phyloP scores from a whole-genome alignment of 176 grass and related monocot species.

The Carex myosuroides region DNA sequence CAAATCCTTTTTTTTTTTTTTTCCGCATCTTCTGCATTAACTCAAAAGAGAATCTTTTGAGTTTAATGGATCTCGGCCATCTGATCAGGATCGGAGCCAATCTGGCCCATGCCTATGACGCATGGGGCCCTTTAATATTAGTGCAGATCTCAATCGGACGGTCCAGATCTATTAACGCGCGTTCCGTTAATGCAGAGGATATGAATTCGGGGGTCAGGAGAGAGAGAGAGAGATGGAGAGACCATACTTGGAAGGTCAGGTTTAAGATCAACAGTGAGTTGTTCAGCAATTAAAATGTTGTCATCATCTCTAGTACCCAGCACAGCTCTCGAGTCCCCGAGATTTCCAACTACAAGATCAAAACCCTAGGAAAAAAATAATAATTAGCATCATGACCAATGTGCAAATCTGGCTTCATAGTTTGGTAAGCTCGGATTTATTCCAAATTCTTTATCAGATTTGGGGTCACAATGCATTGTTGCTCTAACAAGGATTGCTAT shows the following conservation, averaged over 20 bases:
- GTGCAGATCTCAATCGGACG: no score
- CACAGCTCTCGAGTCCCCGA: constrained; percentile 97
- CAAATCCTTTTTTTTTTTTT: background rate
- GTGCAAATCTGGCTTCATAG: constrained; percentile 5
- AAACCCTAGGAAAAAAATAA: constrained; percentile 55
- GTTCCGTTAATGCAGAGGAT: no score
- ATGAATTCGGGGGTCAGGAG: no score
- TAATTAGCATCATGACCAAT: constrained; percentile 29
- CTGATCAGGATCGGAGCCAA: no score
- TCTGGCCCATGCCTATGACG: no score
- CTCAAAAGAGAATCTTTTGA: no score
- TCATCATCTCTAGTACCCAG: constrained; percentile 67
- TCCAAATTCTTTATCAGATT: background rate
- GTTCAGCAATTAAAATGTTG: constrained; percentile 86
- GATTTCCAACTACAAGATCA: constrained; percentile 94
- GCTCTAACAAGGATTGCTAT: constrained; percentile 10
- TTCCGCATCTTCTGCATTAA: no score
- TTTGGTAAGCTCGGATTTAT: background rate
- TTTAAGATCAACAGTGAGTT: constrained; percentile 98
- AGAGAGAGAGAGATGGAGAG: background rate
- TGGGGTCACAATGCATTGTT: background rate
- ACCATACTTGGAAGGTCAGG: constrained; percentile 94
- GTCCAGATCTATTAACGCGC: no score
- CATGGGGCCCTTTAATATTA: no score
- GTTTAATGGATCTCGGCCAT: no score